Base-by-base conservation (phyloP, 306 rosid genomes). In the Oemleria cerasiformis region DNA sequence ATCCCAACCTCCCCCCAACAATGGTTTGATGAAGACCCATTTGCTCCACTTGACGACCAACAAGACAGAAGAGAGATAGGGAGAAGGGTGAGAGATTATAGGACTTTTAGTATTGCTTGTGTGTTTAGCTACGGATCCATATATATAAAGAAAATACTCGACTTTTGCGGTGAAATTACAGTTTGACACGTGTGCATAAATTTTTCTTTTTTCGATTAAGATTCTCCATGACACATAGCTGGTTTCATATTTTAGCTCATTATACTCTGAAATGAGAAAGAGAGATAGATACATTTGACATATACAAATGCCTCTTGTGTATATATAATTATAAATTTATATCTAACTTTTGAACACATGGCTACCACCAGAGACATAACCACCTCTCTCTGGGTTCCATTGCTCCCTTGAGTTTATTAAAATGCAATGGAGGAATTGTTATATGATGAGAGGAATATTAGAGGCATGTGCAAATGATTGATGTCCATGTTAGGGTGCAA, bases 381-480 rank as follows among this genome's bases (percentile, higher is more conserved):
- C 72, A 21, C 73, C 82, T 58, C 61, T 75, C 78, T 73, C 49
- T 19, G 67, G 5, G 21, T 43, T 44, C 44, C 34, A 13, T 23
- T 12, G 15, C 55, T 53, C 38, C 21, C 34, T 76, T 30, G 60
- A 34, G 43, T 73, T 75, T 70, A 65, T 8, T 70, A 50, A 77
- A 76, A 63, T 80, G 70, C 61, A 51, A 56, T 2, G 64, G 68
- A 73, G 65, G 74, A 76, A 70, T 71, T 79, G 79, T 84, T 65
- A 70, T 81, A 84, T 73, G 79, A 77, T 59, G 62, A 72, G 73
- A 70, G 85, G 98, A 92, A 89, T 83, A 87, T 66, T 57, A 82
- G 84, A 59, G 72, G 83, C 96, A 92, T 89, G 98, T 92, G 96
- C 96, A 86, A 55, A 88, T 86, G 95, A 88, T 89, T 83, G 81